Evolutionary conservation across 75 land plant genomes (phyloP), one percentile per base, ranked within the genome.

Genomic region (Pseudotsuga menziesii): DNA sequence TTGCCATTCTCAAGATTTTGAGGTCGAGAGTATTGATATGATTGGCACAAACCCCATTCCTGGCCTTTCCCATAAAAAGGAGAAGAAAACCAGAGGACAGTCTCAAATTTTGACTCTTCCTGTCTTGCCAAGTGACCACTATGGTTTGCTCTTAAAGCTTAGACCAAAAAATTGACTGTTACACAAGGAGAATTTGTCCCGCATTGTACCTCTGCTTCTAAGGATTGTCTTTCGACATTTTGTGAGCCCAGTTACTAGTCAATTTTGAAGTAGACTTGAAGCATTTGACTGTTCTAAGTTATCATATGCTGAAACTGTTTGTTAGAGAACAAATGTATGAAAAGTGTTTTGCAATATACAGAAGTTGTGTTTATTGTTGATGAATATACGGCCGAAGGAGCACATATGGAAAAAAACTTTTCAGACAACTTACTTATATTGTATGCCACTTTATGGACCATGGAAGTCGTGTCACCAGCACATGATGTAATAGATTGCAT

Each of bases 51-150:
- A 89, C 29, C 86, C 92, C 6, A 94, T 96, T 77, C 93, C 97
- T 25, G 98, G 88, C 25, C 74, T 94, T 35, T 84, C 88, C 2
- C 89, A 90, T 62, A 36, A 22, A 58, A 94, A 96, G 80, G 94
- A 92, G 85, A 92, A 87, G 83, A 94, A 84, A 75, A 85, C 87
- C 16, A 92, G 76, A 62, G 78, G 80, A 27, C 87, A 86, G 75
- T 70, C 83, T 36, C 75, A 89, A 83, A 77, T 79, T 63, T 58
- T 93, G 76, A 79, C 70, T 41, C 91, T 96, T 11, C 99, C 99
- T 56, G 98, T 96, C 76, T 85, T 92, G 75, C 97, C 98, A 12
- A 96, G 99, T 81, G 99, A 96, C 83, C 99, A 96, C 76, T 96
- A 83, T 86, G 97, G 99, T 55, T 77, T 96, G 81, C 89, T 93